Conservation (phyloP, 1,139 yeast species). For the Geotrichum histeridarum region DNA sequence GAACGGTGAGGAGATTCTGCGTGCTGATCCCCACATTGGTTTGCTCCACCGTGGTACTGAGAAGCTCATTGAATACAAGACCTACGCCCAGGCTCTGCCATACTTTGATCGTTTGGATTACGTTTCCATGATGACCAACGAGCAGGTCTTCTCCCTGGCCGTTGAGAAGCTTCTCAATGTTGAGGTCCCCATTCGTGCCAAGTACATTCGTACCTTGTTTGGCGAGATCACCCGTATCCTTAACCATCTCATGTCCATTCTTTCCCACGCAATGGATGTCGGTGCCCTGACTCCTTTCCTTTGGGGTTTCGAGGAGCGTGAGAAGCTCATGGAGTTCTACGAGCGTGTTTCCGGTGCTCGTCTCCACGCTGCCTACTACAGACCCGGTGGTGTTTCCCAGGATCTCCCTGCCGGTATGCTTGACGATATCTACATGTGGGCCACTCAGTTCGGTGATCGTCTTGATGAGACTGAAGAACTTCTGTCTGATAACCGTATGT, state of each 20-base stretch:
- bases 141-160: slow-evolving; percentile 77
- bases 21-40: slow-evolving; percentile 88
- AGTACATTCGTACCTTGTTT: slow-evolving; percentile 79
- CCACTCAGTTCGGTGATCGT: slow-evolving; percentile 91
- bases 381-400: slow-evolving; percentile 92
- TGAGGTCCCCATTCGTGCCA: slow-evolving; percentile 79
- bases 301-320: slow-evolving; percentile 95
- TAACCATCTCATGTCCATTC: slow-evolving; percentile 82
- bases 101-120: slow-evolving; percentile 85
- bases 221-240: slow-evolving; percentile 82
- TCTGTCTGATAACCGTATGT: slow-evolving; percentile 84
- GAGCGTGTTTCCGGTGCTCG: slow-evolving; percentile 91
- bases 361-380: slow-evolving; percentile 78
- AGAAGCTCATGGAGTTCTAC: slow-evolving; percentile 87
- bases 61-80: slow-evolving; percentile 77
- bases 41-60: slow-evolving; percentile 85
- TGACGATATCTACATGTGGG: slow-evolving; percentile 94
- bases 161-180: slow-evolving; percentile 80
- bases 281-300: slow-evolving; percentile 91
- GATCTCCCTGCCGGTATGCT: slow-evolving; percentile 81
- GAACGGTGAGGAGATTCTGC: slow-evolving; percentile 81
- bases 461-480: slow-evolving; percentile 86
- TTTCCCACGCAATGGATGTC: slow-evolving; percentile 90
- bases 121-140: slow-evolving; percentile 91
- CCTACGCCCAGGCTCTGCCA: slow-evolving; percentile 81